These are phyloP conservation scores for Malus domestica DNA, from an alignment of 306 rosid species.

Conservation along the genomic window DNA sequence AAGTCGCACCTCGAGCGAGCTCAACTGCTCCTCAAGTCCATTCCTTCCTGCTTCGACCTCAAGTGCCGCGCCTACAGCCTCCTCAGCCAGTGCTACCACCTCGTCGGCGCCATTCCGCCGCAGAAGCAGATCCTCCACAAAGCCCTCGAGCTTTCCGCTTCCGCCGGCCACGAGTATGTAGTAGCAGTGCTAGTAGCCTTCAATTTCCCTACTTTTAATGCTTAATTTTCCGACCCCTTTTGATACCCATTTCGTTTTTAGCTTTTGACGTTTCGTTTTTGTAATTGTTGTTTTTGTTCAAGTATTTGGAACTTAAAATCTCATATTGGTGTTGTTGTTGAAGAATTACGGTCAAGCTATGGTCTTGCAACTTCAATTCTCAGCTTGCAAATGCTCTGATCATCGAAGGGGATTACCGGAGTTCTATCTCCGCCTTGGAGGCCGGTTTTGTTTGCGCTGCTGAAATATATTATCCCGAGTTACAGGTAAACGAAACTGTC, in stretches of 20 bases:
- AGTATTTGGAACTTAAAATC: neutral
- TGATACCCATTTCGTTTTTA: no score
- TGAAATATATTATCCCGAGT: slow-evolving; percentile 63
- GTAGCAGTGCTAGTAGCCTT: neutral
- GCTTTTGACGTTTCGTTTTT: neutral
- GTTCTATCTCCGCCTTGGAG: slow-evolving; percentile 67
- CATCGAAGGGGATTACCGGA: slow-evolving; percentile 80
- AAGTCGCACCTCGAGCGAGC: slow-evolving; percentile 89
- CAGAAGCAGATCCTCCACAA: slow-evolving; percentile 73
- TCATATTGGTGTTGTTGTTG: neutral
- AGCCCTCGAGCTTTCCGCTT: slow-evolving; percentile 70
- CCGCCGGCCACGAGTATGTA: slow-evolving; percentile 55
- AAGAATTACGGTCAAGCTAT: slow-evolving; percentile 59
- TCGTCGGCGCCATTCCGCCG: slow-evolving; percentile 78
- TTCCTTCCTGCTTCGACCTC: slow-evolving; percentile 85
- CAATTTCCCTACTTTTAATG: neutral
- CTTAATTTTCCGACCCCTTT: neutral
- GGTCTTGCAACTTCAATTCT: slow-evolving; percentile 95
- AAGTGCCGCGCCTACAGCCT: slow-evolving; percentile 83
- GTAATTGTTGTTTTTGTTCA: neutral
- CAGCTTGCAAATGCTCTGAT: slow-evolving; percentile 93
- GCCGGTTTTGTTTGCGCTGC: slow-evolving; percentile 64
- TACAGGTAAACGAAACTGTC: slow-evolving; percentile 47
- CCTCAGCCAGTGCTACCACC: slow-evolving; percentile 87
- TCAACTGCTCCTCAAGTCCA: slow-evolving; percentile 65